Conservation (phyloP, 2,329 filamentous ascomycete genomes). For the Aureobasidium melanogenum region DNA sequence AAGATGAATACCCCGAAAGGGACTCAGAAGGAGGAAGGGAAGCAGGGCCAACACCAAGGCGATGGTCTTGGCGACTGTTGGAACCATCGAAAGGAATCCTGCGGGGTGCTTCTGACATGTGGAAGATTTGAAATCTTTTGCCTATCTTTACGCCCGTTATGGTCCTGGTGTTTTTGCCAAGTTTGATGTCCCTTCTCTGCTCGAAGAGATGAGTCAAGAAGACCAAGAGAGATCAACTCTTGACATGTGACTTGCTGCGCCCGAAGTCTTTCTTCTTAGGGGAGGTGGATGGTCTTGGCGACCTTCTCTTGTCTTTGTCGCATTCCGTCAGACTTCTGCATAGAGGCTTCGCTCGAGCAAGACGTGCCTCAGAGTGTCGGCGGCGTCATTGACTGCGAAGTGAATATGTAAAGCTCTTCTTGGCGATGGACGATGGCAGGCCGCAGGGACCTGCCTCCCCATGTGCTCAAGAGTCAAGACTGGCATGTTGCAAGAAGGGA, state of each 20-base stretch:
- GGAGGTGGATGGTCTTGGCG: not conserved
- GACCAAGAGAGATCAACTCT: not conserved
- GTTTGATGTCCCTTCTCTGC: too few species aligned
- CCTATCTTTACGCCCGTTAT: not conserved
- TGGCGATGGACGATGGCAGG: not conserved
- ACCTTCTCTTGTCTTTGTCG: not conserved
- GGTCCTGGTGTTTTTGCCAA: not conserved
- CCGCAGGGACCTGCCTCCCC: too few species aligned
- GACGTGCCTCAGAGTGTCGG: not conserved
- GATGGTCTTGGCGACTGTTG: slow-evolving; percentile 4
- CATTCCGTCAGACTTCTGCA: not conserved
- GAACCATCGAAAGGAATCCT: not conserved
- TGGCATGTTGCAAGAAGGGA: too few species aligned
- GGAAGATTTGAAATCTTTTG: not conserved
- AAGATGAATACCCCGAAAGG: not conserved
- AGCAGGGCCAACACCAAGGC: not conserved
- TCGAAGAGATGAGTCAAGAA: not conserved
- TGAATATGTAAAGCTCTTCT: not conserved
- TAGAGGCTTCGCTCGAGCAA: not conserved
- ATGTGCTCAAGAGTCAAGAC: too few species aligned
- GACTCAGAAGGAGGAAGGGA: not conserved
- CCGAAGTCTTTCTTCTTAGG: not conserved
- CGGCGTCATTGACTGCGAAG: not conserved
- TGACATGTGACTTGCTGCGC: slow-evolving; percentile 1
- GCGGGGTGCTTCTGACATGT: not conserved